phyloP scores from a whole-genome alignment of 2,329 filamentous ascomycete genomes.

The Colletotrichum lindemuthianum region DNA sequence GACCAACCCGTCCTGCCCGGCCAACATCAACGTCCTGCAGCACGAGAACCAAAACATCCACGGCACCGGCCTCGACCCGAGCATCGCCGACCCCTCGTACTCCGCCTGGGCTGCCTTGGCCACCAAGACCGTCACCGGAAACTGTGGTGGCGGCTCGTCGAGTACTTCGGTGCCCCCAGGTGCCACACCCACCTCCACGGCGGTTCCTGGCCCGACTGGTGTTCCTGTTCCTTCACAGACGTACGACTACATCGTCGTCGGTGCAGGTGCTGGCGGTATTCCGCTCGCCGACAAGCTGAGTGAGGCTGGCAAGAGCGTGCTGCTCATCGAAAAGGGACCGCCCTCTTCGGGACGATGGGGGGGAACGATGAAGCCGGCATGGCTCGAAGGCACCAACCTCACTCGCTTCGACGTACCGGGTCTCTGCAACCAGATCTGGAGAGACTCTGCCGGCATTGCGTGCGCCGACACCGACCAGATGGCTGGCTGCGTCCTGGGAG shows the following conservation, averaged over 20 bases:
- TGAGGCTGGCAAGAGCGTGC: conserved; percentile 71
- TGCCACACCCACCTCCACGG: conserved; percentile 34
- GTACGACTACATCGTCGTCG: conserved; percentile 73
- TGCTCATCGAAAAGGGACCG: conserved; percentile 70
- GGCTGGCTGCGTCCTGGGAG: conserved; percentile 77
- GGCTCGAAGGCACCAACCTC: conserved; percentile 69
- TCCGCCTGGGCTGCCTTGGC: conserved; percentile 55
- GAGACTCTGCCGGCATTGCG: conserved; percentile 69
- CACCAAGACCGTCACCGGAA: conserved; percentile 50
- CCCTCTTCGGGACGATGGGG: conserved; percentile 73
- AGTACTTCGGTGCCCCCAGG: conserved; percentile 40
- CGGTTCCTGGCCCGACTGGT: conserved; percentile 42
- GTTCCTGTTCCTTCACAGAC: conserved; percentile 47
- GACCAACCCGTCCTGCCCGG: conserved; percentile 52
- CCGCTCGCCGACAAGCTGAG: conserved; percentile 70
- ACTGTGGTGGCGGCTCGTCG: conserved; percentile 45
- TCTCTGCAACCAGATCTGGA: conserved; percentile 77
- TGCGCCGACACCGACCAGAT: conserved; percentile 78
- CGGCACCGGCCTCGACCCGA: conserved; percentile 51
- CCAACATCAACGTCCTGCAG: conserved; percentile 58
- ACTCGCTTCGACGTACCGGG: conserved; percentile 79
- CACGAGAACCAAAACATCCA: conserved; percentile 66
- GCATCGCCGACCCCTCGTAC: conserved; percentile 52
- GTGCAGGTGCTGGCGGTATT: conserved; percentile 70
- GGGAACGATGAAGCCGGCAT: conserved; percentile 68